Evolutionary conservation across 345 rosid genomes (phyloP).

Genomic region (Anastatica hierochuntica): DNA sequence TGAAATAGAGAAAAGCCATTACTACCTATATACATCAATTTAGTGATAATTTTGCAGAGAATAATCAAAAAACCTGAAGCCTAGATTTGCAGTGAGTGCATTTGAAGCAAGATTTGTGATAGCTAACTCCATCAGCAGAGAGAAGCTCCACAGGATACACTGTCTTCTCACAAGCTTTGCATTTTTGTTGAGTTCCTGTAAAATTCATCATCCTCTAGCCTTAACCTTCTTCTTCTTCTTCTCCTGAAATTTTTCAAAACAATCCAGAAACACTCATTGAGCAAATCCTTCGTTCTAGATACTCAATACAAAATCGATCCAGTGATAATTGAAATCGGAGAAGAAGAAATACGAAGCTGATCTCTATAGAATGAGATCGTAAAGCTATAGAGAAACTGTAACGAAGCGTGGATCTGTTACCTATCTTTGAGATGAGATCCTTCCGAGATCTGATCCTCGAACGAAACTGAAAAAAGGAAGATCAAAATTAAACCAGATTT

Average conservation of each 20-base stretch:
- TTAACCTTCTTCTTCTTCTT: not conserved
- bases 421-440: constrained; percentile 3
- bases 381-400: not conserved
- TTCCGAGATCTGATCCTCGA: constrained; percentile 20
- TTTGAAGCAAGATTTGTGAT: constrained; percentile 86
- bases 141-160: constrained; percentile 61
- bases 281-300: not conserved
- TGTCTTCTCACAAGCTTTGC: constrained; percentile 76
- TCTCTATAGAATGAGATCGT: not conserved
- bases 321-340: not conserved
- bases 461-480: constrained; percentile 8
- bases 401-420: constrained; percentile 10
- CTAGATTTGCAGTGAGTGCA: constrained; percentile 78
- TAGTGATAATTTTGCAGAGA: too few species aligned
- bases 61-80: constrained; percentile 27
- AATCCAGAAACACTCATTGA: not conserved
- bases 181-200: constrained; percentile 60
- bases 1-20: too few species aligned
- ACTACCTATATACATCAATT: too few species aligned
- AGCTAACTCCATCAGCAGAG: constrained; percentile 64
- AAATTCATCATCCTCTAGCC: constrained; percentile 32
- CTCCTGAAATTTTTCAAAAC: too few species aligned
- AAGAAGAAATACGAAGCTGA: not conserved
- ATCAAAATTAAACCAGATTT: not conserved
- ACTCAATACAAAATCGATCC: not conserved